Base-by-base conservation (phyloP, 345 rosid genomes). In the Euclidium syriacum region DNA sequence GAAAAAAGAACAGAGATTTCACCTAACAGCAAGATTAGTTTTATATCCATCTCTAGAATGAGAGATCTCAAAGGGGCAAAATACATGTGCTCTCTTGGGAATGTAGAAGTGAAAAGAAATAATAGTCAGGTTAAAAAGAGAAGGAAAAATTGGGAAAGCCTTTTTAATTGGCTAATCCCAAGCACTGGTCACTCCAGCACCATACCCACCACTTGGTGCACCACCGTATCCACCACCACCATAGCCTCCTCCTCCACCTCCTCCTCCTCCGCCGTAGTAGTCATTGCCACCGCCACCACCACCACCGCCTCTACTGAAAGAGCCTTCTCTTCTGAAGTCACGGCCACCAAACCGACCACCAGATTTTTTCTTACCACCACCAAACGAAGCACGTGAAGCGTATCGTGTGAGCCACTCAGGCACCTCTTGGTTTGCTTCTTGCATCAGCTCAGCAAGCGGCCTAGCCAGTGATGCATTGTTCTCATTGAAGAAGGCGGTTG, bases 401-500 rank as follows among this genome's bases (percentile, higher is more conserved):
- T 78, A 89, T 16, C 94, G 86, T 29, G 96, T 64, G 34, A 92
- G 91, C 98, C 98, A 92, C 62, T 83, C 87, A 16, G 98, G 98
- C 42, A 89, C 98, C 77, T 89, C 98, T 74, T 92, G 98, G 42
- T 86, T 92, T 11, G 95, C 72, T 77, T 92, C 98, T 72, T 83
- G 94, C 98, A 92, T 92, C 49, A 92, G 77, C 16, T 92, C 95
- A 10, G 91, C 66, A 25, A 92, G 74, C 14, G 95, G 43, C 80
- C 79, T 85, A 4, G 96, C 95, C 79, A 92, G 17, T 30, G 83
- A 72, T 2, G 76, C 7, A 67, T 90, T 94, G 65, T 73, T 78
- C 43, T 94, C 99, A 30, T 90, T 90, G 61, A 94, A 94, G 85
- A 94, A 94, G 48, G 99, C 97, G 14, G 99, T 90, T 0, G 99